These are phyloP conservation scores for Aspergillus hancockii DNA, from an alignment of 495 filamentous ascomycete genomes.

Conservation along the genomic window DNA sequence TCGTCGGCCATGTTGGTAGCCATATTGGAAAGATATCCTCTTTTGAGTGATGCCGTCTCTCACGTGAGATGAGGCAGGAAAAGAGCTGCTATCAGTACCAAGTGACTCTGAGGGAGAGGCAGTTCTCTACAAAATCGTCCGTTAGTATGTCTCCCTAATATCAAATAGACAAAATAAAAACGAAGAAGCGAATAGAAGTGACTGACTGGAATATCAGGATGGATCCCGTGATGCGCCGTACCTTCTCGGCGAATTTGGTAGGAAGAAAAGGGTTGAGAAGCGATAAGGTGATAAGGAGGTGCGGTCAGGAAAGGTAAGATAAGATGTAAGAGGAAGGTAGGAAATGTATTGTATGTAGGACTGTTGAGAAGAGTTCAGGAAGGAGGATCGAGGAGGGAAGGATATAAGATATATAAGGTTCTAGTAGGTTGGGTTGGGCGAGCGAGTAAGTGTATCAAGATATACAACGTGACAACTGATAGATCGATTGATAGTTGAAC, in stretches of 20 bases:
- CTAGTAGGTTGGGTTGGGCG: not conserved
- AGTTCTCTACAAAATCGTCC: constrained; percentile 7
- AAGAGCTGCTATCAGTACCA: constrained; percentile 33
- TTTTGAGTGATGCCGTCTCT: constrained; percentile 15
- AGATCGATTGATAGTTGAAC: constrained; percentile 1
- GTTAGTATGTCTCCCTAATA: constrained; percentile 8
- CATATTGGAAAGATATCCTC: constrained; percentile 31
- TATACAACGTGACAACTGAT: not conserved
- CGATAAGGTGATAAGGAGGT: constrained; percentile 2
- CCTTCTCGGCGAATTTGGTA: not conserved
- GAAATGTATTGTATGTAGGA: not conserved
- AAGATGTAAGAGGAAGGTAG: not conserved
- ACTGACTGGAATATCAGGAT: constrained; percentile 15
- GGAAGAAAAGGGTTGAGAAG: not conserved
- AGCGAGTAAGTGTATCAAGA: constrained; percentile 3
- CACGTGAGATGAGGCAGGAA: constrained; percentile 10
- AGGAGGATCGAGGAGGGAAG: constrained; percentile 2
- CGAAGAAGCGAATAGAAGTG: not conserved
- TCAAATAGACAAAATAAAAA: not conserved
- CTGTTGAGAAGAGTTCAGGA: not conserved
- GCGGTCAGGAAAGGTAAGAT: not conserved
- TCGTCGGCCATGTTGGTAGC: constrained; percentile 43
- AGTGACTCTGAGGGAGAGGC: constrained; percentile 11
- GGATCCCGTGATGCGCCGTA: not conserved
- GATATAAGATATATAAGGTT: not conserved